A percentile compares a stretch with the other conserved stretches of the same genome.
Evolutionary conservation across 1,284 basidiomycete species (phyloP).

Genomic region (Taiwanofungus camphoratus): DNA sequence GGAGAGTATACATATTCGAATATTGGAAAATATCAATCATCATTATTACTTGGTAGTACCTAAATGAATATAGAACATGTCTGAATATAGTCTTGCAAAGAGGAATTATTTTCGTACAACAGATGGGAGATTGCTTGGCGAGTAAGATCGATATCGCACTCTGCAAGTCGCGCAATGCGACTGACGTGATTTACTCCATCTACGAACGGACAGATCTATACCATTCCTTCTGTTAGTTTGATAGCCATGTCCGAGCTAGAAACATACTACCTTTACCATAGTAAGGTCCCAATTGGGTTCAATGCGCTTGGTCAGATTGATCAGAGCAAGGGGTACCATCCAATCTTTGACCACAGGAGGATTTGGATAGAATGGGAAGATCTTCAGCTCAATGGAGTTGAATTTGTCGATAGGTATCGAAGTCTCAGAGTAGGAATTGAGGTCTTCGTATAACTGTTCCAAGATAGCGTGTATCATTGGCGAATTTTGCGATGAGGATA

Average conservation of each 20-base stretch:
- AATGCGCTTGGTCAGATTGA: slow-evolving; percentile 75
- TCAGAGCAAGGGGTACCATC: slow-evolving; percentile 91
- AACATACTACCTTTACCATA: slow-evolving; percentile 63
- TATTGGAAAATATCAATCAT: slow-evolving; percentile 96
- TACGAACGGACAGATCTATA: slow-evolving; percentile 72
- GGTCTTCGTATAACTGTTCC: slow-evolving; percentile 95
- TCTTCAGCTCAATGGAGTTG: slow-evolving; percentile 91
- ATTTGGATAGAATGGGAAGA: slow-evolving; percentile 96
- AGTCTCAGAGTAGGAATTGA: slow-evolving; percentile 96
- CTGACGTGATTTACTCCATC: slow-evolving; percentile 91
- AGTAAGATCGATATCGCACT: slow-evolving; percentile 83
- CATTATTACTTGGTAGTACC: slow-evolving; percentile 96
- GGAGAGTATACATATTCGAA: slow-evolving; percentile 94
- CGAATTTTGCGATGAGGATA: slow-evolving; percentile 72
- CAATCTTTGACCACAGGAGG: slow-evolving; percentile 88
- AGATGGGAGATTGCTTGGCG: slow-evolving; percentile 90
- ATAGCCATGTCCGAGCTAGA: not conserved
- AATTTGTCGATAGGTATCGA: slow-evolving; percentile 85
- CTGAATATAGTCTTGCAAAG: not conserved
- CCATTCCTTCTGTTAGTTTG: not conserved
- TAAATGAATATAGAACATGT: slow-evolving; percentile 7
- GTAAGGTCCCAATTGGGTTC: slow-evolving; percentile 97
- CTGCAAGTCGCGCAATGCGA: slow-evolving; percentile 87
- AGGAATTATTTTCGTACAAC: slow-evolving; percentile 48
- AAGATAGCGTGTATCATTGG: slow-evolving; percentile 80